Conservation (phyloP, 345 rosid species). For the Gynandropsis gynandra region DNA sequence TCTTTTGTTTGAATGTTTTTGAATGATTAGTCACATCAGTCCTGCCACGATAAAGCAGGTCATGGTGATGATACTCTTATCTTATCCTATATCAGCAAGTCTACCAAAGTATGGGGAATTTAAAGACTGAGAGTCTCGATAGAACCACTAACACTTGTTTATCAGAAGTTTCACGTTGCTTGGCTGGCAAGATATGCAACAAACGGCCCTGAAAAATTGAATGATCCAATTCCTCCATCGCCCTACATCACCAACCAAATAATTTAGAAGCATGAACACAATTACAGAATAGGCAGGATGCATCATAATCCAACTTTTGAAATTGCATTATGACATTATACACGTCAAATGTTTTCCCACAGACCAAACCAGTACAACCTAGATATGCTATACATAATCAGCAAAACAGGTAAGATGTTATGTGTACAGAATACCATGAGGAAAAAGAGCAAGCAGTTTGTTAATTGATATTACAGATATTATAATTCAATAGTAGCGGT, state of each 20-base stretch:
- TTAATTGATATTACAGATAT: no score
- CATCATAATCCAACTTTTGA: background rate
- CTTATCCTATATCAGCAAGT: no score
- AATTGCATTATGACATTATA: background rate
- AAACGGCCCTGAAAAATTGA: constrained; percentile 86
- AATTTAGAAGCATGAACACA: background rate
- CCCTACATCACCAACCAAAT: constrained; percentile 44
- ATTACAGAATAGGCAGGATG: background rate
- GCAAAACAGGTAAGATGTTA: no score
- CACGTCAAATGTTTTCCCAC: background rate
- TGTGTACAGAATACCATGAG: no score
- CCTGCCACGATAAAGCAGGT: constrained; percentile 29
- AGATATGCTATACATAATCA: no score
- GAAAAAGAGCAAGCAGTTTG: no score
- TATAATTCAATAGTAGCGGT: no score
- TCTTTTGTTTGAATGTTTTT: constrained; percentile 67
- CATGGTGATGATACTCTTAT: background rate
- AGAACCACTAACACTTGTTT: constrained; percentile 47
- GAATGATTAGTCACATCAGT: constrained; percentile 27
- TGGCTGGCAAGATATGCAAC: constrained; percentile 79
- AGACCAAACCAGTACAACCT: no score
- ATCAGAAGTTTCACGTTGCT: constrained; percentile 37
- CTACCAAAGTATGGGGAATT: constrained; percentile 7
- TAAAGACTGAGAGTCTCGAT: constrained; percentile 11
- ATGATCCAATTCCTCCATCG: constrained; percentile 64